These are phyloP conservation scores for Talaromyces sp. DNA, from an alignment of 2,329 filamentous ascomycete species.

Conservation along the genomic window DNA sequence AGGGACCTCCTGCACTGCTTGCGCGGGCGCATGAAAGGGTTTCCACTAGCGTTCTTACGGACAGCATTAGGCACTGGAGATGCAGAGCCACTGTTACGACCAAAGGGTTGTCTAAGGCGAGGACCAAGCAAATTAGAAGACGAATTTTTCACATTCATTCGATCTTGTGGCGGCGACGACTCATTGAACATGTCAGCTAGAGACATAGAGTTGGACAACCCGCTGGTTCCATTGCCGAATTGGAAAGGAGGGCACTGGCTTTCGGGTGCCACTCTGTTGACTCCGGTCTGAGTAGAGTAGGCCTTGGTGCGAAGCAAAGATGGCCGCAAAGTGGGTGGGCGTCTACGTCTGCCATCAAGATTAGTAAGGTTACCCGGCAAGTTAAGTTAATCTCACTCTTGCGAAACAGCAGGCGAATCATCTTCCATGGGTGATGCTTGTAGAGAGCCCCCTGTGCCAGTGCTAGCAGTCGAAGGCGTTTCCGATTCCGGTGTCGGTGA, in stretches of 20 bases:
- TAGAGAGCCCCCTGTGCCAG: conserved; percentile 42
- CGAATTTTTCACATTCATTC: conserved; percentile 59
- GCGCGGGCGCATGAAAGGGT: conserved; percentile 69
- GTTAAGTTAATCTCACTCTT: conserved; percentile 35
- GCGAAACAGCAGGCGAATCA: conserved; percentile 24
- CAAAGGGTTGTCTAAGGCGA: conserved; percentile 64
- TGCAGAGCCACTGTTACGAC: conserved; percentile 70
- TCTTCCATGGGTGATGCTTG: conserved; percentile 39
- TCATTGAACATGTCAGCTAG: conserved; percentile 77
- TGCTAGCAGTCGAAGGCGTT: conserved; percentile 40
- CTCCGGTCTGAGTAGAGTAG: conserved; percentile 64
- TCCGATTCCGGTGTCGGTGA: conserved; percentile 65
- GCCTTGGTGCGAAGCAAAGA: conserved; percentile 73
- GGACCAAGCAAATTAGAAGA: conserved; percentile 54
- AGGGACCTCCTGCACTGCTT: conserved; percentile 88
- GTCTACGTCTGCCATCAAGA: conserved; percentile 55
- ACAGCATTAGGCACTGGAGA: conserved; percentile 59
- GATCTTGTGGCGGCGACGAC: conserved; percentile 68
- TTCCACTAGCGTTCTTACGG: conserved; percentile 62
- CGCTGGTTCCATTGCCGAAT: conserved; percentile 61
- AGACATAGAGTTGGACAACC: conserved; percentile 60
- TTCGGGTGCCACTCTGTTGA: conserved; percentile 60
- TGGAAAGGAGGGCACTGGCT: conserved; percentile 69
- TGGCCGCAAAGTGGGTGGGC: conserved; percentile 67
- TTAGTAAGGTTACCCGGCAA: not conserved